Conservation (phyloP, 192 early-diverging fungal genomes). For the Entrophospora sp. region DNA sequence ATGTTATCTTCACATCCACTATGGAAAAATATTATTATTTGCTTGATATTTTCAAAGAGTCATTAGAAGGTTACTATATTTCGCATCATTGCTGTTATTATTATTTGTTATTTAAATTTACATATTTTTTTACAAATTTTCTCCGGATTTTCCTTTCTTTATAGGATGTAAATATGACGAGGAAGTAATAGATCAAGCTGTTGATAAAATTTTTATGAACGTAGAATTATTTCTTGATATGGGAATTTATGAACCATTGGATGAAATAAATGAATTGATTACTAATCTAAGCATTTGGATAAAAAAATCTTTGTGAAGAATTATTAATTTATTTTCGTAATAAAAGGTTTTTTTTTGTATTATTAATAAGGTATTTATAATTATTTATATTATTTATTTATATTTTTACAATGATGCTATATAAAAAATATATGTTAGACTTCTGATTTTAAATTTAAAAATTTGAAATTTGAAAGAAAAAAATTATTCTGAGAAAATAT, state of each 20-base stretch:
- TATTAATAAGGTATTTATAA: neutral
- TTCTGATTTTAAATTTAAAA: too few relatives aligned
- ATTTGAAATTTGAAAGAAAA: too few relatives aligned
- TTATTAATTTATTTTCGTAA: too few relatives aligned
- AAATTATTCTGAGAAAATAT: neutral
- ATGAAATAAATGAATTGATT: neutral
- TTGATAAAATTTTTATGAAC: neutral
- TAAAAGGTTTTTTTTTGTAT: too few relatives aligned
- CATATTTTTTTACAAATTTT: neutral
- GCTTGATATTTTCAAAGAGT: neutral
- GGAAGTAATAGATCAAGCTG: neutral
- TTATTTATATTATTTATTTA: neutral
- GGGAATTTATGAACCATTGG: neutral
- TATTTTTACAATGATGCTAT: neutral
- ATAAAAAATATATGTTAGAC: conserved; percentile 5
- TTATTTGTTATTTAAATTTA: too few relatives aligned
- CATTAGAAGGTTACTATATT: conserved; percentile 18
- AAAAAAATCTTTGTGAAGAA: neutral
- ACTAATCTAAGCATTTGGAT: neutral
- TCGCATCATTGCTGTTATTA: too few relatives aligned
- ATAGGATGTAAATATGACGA: neutral
- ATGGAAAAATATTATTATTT: neutral
- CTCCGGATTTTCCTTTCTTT: neutral
- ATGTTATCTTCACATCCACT: neutral
- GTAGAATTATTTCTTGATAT: neutral